Evolutionary conservation across 352 stramenopile genomes (phyloP), one percentile per base, ranked within the genome.

Genomic region (Phytopythium litorale): DNA sequence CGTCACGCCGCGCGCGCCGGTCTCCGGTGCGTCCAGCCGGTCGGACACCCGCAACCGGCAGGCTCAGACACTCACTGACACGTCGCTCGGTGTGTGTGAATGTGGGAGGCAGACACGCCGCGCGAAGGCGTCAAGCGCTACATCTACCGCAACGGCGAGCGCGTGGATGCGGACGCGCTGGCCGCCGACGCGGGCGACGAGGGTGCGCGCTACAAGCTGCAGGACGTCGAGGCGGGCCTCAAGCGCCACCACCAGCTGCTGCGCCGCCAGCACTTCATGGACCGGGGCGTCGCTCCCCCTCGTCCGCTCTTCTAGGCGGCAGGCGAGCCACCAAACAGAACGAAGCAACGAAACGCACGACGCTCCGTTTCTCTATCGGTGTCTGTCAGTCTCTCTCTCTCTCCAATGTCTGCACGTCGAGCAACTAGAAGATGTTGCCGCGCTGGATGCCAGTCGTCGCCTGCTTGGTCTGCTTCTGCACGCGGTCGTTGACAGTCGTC

Each of bases 181-280:
- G 73, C 81, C 12, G 73, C 68, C 35, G 66, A 63, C 48, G 74
- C 76, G 23, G 78, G 65, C 30, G 76, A 81, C 3, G 80, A 91
- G 42, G 78, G 73, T 60, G 83, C 83, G 23, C 82, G 71, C 53
- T 89, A 87, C 72, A 89, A 91, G 68, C 79, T 71, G 45, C 71
- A 75, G 51, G 87, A 96, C 65, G 83, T 90, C 37, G 78, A 92
- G 33, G 76, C 54, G 11, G 81, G 87, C 32, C 79, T 92, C 58
- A 76, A 75, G 53, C 83, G 81, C 60, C 87, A 96, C 70, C 75
- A 87, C 53, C 76, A 92, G 60, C 73, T 96, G 43, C 49, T 94
- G 63, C 79, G 84, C 50, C 83, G 87, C 43, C 87, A 96, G 71
- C 69, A 96, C 71, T 96, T 96, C 71, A 87, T 96, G 82, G 83